Base-by-base conservation (phyloP, 179 eudicot genomes). In the Beta lomatogona region DNA sequence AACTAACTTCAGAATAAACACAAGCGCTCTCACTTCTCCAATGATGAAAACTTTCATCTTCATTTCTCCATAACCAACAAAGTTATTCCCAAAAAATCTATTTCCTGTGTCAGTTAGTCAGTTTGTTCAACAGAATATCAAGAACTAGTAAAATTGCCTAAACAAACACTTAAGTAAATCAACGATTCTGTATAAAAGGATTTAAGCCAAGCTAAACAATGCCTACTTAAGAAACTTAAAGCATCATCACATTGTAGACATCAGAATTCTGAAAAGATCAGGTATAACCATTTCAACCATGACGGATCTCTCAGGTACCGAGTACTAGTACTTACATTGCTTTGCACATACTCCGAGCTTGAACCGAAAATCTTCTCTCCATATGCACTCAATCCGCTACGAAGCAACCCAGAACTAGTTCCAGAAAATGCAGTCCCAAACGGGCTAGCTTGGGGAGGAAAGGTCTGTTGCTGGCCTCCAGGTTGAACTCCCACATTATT, bases 311-410 rank as follows among this genome's bases (percentile, higher is more conserved):
- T 6, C 15, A 41, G 9, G n/a, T 13, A 50, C 18, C 19, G 53
- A 18, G 54, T 7, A 61, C 0, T 67, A n/a, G 52, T 11, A 88
- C 94, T 89, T 80, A 92, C 94, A 87, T 92, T 91, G 86, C 98
- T 94, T 87, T 94, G 92, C 77, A 94, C 98, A 82, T 94, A 91
- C 79, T 94, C 98, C 7, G 98, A 94, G 85, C 98, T 91, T 15
- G 98, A 91, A 77, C 97, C 98, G 0, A 94, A 72, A 13, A 94
- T 88, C 54, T 88, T 94, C 87, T 92, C 98, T 64, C 98, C 98
- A 85, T 94, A 94, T 9, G 97, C 98, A 72, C 97, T 93, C 79
- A 94, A 83, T 78, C 98, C 98, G 79, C 93, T 89, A 80, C 89
- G 88, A 71, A 94, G 91, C 78, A 94, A 83, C 73, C 97, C 97